Conservation (phyloP, 2,329 filamentous ascomycete genomes). For the Fusarium sp. region DNA sequence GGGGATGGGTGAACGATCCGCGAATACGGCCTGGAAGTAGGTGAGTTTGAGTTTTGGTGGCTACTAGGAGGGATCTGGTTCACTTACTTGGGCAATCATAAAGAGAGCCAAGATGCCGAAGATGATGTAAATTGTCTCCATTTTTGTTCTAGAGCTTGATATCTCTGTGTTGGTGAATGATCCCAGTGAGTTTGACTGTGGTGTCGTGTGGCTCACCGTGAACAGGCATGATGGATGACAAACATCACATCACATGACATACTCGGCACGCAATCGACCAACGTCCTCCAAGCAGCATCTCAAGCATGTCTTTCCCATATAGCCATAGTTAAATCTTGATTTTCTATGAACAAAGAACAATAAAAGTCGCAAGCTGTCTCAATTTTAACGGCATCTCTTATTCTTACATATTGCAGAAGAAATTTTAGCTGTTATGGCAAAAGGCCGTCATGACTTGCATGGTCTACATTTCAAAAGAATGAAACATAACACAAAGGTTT, state of each 20-base stretch:
- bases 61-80: not conserved
- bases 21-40: slow-evolving; percentile 25
- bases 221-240: not conserved
- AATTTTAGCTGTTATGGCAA: no score
- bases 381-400: no score
- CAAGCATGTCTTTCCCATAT: not conserved
- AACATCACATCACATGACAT: slow-evolving; percentile 23
- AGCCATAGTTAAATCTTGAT: accelerated
- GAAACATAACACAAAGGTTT: no score
- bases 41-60: slow-evolving; percentile 6
- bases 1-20: slow-evolving; percentile 52
- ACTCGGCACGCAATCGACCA: not conserved
- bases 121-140: slow-evolving; percentile 41
- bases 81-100: slow-evolving; percentile 29
- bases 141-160: not conserved
- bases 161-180: not conserved
- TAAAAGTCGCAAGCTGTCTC: no score
- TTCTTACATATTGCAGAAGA: no score
- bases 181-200: not conserved
- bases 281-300: not conserved
- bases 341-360: no score
- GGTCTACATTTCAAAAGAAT: no score
- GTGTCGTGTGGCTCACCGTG: not conserved
- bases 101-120: slow-evolving; percentile 35
- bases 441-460: no score